Conservation (phyloP, 2,329 filamentous ascomycete genomes). For the Fusarium fracticaudum region DNA sequence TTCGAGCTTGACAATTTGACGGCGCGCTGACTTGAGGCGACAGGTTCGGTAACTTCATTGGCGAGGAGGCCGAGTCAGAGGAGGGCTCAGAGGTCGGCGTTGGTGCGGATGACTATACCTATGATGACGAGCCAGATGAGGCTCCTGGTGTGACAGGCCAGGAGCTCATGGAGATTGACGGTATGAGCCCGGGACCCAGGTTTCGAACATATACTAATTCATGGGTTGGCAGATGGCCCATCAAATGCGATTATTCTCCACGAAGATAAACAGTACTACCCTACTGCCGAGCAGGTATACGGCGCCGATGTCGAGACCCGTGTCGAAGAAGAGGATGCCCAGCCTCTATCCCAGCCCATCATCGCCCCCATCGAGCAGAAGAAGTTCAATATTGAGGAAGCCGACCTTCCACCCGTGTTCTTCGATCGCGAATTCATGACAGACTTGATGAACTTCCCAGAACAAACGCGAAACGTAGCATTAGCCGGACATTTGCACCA, state of each 20-base stretch:
- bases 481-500: conserved; percentile 94
- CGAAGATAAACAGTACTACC: conserved; percentile 99
- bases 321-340: conserved; percentile 96
- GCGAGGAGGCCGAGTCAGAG: conserved; percentile 86
- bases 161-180: conserved; percentile 94
- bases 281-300: conserved; percentile 96
- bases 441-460: conserved; percentile 94
- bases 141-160: conserved; percentile 74
- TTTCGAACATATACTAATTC: conserved; percentile 11
- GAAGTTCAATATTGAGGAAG: conserved; percentile 94
- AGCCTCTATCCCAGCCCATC: conserved; percentile 90
- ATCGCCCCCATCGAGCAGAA: conserved; percentile 93
- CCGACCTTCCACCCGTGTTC: conserved; percentile 86
- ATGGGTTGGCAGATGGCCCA: conserved; percentile 69
- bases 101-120: conserved; percentile 80
- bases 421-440: conserved; percentile 94
- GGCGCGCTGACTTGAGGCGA: conserved; percentile 32
- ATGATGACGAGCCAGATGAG: conserved; percentile 78
- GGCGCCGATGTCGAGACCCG: conserved; percentile 93
- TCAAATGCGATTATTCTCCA: conserved; percentile 98
- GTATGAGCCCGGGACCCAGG: conserved; percentile 52
- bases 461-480: conserved; percentile 92
- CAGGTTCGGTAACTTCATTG: conserved; percentile 98
- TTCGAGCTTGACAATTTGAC: conserved; percentile 17
- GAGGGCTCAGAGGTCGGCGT: conserved; percentile 83